Base-by-base conservation (phyloP, 179 eudicot species). In the Kewa caespitosa region DNA sequence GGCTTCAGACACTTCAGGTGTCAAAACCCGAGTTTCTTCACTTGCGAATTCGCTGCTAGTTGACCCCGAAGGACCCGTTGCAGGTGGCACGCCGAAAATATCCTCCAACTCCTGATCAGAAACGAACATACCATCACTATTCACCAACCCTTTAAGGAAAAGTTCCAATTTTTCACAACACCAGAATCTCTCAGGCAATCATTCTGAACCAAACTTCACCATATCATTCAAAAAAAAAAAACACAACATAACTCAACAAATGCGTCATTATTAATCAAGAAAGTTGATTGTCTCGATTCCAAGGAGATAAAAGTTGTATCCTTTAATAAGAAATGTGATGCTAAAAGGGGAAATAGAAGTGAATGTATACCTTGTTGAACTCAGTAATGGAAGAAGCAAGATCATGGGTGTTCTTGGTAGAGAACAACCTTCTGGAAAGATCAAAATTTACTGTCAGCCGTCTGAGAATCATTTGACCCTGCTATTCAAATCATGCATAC, bases 21-120 rank as follows among this genome's bases (percentile, higher is more conserved):
- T 55, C 33, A 38, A n/a, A 74, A 54, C 41, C 23, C 76, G 81
- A 33, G 81, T 75, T 70, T 88, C 90, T 78, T 82, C 84, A 78
- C 38, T 32, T 60, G 52, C 54, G 17, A 36, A 15, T 33, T 66
- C 81, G 66, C 73, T 80, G 64, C 61, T 79, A 69, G 68, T 71
- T 39, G 96, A 87, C 74, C 85, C 83, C 37, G 83, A 75, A 43
- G 79, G 85, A 70, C 86, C 80, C 66, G 86, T 70, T 59, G 91
- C 69, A 38, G 95, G 89, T 38, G 92, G 85, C 76, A 75, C 89
- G 20, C 98, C 98, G 75, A 94, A 94, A 55, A 91, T 80, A 60
- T 78, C 83, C 76, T 90, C 97, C 89, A 95, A 86, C 78, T 93
- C 97, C 98, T 91, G 36, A 65, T 31, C 4, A 25, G 27, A 50